phyloP scores from a whole-genome alignment of 768 basidiomycete genomes.

The Boletus fagicola region DNA sequence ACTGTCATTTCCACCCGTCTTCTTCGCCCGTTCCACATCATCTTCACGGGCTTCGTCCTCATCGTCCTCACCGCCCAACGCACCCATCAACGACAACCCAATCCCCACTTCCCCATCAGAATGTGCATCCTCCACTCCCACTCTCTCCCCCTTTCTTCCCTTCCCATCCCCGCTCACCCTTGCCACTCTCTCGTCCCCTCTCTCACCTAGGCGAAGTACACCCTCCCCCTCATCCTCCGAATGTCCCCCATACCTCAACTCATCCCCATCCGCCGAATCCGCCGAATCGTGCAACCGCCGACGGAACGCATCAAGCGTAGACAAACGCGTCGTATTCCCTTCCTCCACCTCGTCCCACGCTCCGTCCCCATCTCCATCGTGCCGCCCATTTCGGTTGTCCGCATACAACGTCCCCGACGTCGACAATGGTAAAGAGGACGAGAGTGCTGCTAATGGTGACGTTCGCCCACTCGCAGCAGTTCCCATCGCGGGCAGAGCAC shows the following conservation, averaged over 20 bases:
- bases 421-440: constrained; percentile 14
- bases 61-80: constrained; percentile 38
- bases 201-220: constrained; percentile 1
- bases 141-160: not conserved
- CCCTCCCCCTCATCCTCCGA: constrained; percentile 13
- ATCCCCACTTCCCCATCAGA: constrained; percentile 68
- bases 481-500: not conserved
- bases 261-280: constrained; percentile 9
- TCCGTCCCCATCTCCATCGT: not conserved
- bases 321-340: constrained; percentile 22
- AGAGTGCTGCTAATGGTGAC: constrained; percentile 15
- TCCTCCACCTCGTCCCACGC: constrained; percentile 14
- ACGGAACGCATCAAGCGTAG: constrained; percentile 28
- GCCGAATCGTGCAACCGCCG: constrained; percentile 14
- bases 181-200: not conserved
- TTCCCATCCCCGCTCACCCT: not conserved
- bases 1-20: not conserved
- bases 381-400: not conserved
- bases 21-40: constrained; percentile 4
- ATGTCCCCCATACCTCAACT: not conserved
- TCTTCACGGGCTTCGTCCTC: constrained; percentile 16
- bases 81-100: constrained; percentile 63
- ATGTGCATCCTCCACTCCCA: constrained; percentile 26
- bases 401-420: not conserved
- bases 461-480: constrained; percentile 14